Evolutionary conservation across 2,329 filamentous ascomycete genomes (phyloP).

Genomic region (Plenodomus biglobosus): DNA sequence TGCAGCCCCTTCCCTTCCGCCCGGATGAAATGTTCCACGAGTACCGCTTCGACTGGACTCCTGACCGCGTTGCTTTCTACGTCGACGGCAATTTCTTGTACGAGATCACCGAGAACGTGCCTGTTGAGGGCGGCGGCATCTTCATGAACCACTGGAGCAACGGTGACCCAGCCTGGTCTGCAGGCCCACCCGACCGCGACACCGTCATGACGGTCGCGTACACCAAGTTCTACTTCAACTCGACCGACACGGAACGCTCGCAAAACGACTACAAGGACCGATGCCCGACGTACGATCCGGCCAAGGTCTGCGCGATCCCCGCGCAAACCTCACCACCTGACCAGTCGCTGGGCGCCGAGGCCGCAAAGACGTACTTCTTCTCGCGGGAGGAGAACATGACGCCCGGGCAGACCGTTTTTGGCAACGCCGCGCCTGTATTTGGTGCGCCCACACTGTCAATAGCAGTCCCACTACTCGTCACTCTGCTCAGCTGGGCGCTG

Average conservation of each 20-base stretch:
- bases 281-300: constrained; percentile 31
- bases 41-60: constrained; percentile 75
- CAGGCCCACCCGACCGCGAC: constrained; percentile 66
- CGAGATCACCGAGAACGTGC: constrained; percentile 60
- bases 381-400: constrained; percentile 28
- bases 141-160: constrained; percentile 79
- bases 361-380: constrained; percentile 44
- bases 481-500: constrained; percentile 31
- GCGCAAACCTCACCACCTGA: constrained; percentile 36
- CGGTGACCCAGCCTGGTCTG: constrained; percentile 70
- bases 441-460: constrained; percentile 20
- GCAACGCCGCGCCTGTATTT: constrained; percentile 21
- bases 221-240: constrained; percentile 80
- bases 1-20: constrained; percentile 64
- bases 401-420: constrained; percentile 34
- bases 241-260: constrained; percentile 49
- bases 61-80: constrained; percentile 66
- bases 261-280: constrained; percentile 35
- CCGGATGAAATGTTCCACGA: constrained; percentile 70
- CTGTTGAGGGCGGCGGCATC: constrained; percentile 63
- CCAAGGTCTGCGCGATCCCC: constrained; percentile 40
- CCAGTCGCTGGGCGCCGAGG: constrained; percentile 22
- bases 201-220: constrained; percentile 67
- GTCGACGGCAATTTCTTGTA: constrained; percentile 63
- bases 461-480: constrained; percentile 27